A percentile compares a stretch with the other conserved stretches of the same genome.
These are phyloP conservation scores for Hypoxylon perforatum DNA, from an alignment of 495 filamentous ascomycete genomes.

Conservation along the genomic window DNA sequence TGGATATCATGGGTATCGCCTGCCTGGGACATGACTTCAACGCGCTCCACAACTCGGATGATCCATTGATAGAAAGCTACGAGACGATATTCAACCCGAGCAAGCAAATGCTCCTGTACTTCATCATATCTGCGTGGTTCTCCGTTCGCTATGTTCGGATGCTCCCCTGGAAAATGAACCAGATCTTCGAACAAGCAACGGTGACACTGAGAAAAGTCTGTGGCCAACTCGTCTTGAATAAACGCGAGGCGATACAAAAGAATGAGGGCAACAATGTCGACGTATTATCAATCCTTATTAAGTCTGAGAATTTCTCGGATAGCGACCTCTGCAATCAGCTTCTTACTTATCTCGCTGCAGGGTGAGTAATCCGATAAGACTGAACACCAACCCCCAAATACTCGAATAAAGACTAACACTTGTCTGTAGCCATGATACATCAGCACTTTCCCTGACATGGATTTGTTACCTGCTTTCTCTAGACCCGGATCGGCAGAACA, in stretches of 20 bases:
- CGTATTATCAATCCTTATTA: constrained; percentile 79
- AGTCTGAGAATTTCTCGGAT: constrained; percentile 74
- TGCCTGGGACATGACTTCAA: constrained; percentile 79
- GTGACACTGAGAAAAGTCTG: constrained; percentile 66
- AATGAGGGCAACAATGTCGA: constrained; percentile 65
- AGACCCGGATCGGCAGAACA: constrained; percentile 48
- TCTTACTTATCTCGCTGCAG: constrained; percentile 86
- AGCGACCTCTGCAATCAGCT: constrained; percentile 83
- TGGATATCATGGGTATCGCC: constrained; percentile 80
- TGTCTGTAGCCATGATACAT: constrained; percentile 67
- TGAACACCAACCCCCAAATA: neutral
- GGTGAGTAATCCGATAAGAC: constrained; percentile 54
- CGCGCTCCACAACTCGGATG: constrained; percentile 66
- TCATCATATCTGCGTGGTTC: constrained; percentile 54
- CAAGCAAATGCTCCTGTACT: constrained; percentile 48
- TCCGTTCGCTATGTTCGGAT: constrained; percentile 56
- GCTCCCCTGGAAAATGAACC: constrained; percentile 71
- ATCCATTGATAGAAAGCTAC: constrained; percentile 71
- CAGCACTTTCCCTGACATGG: constrained; percentile 57
- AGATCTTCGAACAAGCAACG: constrained; percentile 60
- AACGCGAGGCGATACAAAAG: constrained; percentile 65
- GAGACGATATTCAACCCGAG: constrained; percentile 59
- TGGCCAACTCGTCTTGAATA: constrained; percentile 67
- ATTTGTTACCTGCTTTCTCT: constrained; percentile 53
- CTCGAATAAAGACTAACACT: neutral